phyloP scores from a whole-genome alignment of 345 rosid species.

The Murraya paniculata region DNA sequence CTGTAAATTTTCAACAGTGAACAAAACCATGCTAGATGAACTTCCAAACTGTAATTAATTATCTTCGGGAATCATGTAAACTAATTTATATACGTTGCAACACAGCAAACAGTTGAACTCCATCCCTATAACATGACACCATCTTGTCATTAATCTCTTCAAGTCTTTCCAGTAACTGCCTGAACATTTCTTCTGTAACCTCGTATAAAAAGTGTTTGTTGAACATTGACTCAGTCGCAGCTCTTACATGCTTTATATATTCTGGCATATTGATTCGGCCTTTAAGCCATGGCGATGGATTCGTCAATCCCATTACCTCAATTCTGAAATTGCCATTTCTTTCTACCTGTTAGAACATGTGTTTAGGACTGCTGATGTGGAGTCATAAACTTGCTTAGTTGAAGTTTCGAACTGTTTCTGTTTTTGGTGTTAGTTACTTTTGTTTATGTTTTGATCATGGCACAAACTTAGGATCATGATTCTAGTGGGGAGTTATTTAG shows the following conservation, averaged over 20 bases:
- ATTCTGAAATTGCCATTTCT: slow-evolving; percentile 39
- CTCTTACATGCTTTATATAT: slow-evolving; percentile 42
- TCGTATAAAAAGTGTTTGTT: slow-evolving; percentile 23
- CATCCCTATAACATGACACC: slow-evolving; percentile 37
- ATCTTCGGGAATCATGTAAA: neutral
- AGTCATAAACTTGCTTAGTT: too few species aligned
- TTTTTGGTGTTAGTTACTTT: too few species aligned
- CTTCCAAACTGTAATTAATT: neutral
- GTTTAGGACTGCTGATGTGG: too few species aligned
- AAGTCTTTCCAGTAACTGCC: slow-evolving; percentile 26
- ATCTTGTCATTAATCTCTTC: slow-evolving; percentile 27
- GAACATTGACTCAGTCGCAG: slow-evolving; percentile 52
- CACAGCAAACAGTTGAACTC: slow-evolving; percentile 33
- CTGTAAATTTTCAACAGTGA: too few species aligned
- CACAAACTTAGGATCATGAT: too few species aligned
- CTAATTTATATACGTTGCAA: slow-evolving; percentile 26
- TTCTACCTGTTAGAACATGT: too few species aligned
- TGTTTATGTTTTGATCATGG: too few species aligned
- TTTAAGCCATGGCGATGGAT: slow-evolving; percentile 42
- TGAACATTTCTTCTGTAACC: slow-evolving; percentile 30
- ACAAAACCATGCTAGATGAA: neutral
- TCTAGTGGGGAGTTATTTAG: too few species aligned
- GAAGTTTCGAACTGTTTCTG: too few species aligned
- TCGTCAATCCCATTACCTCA: slow-evolving; percentile 33
- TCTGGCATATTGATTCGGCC: slow-evolving; percentile 32